phyloP scores from a whole-genome alignment of 352 stramenopile species.

The Globisporangium cederbergense region DNA sequence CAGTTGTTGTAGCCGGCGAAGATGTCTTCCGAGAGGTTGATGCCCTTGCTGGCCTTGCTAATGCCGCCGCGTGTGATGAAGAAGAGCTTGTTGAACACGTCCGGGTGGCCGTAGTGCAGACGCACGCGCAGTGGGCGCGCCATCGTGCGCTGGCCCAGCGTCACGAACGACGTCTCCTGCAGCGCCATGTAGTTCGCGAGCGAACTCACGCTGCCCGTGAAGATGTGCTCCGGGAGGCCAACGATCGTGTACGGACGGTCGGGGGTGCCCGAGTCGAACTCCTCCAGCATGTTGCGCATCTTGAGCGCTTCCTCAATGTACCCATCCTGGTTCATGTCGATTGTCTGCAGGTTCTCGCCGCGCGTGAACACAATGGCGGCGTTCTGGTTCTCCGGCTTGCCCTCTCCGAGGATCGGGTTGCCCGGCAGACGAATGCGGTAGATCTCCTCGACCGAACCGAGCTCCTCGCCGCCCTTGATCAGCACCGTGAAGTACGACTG shows the following conservation, averaged over 20 bases:
- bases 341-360: conserved; percentile 97
- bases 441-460: conserved; percentile 85
- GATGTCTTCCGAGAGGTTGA: conserved; percentile 99
- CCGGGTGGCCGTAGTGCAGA: conserved; percentile 98
- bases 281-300: conserved; percentile 98
- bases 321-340: conserved; percentile 99
- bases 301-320: conserved; percentile 99
- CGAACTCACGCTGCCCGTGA: conserved; percentile 97
- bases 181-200: conserved; percentile 99
- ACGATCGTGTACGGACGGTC: conserved; percentile 93
- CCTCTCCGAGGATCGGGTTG: conserved; percentile 98
- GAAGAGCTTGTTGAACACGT: conserved; percentile 99
- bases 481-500: conserved; percentile 97
- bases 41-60: conserved; percentile 98
- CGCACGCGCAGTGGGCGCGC: conserved; percentile 94
- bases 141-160: conserved; percentile 96
- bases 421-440: conserved; percentile 97
- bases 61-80: conserved; percentile 99
- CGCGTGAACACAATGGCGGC: conserved; percentile 98
- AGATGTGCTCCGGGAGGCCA: conserved; percentile 99
- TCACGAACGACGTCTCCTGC: conserved; percentile 99
- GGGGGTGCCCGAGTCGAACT: conserved; percentile 90
- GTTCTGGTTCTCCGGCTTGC: conserved; percentile 99
- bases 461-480: conserved; percentile 90
- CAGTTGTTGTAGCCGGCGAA: conserved; percentile 99